Evolutionary conservation across 1,139 yeast genomes (phyloP).

Genomic region (Debaryomycetaceae sp.): DNA sequence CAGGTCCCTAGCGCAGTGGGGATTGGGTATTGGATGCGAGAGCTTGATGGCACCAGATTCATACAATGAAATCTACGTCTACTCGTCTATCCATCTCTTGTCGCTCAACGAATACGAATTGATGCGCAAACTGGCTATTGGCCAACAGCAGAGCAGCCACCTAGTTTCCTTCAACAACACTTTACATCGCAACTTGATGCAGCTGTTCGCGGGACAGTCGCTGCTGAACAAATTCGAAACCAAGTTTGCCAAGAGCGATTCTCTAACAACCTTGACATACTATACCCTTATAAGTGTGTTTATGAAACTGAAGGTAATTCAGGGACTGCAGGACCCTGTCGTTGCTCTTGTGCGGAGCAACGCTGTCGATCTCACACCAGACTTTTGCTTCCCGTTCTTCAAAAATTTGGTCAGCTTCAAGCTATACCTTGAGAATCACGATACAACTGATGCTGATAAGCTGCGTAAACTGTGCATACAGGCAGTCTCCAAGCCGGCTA

Average conservation of each 20-base stretch:
- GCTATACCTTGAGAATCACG: slow-evolving; percentile 8
- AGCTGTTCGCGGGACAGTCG: slow-evolving; percentile 7
- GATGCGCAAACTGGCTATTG: slow-evolving; percentile 4
- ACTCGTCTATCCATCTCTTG: slow-evolving; percentile 16
- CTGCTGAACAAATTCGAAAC: slow-evolving; percentile 10
- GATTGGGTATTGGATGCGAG: slow-evolving; percentile 14
- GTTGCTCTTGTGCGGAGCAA: slow-evolving; percentile 4
- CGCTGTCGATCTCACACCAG: slow-evolving; percentile 3
- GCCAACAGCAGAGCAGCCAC: slow-evolving; percentile 4
- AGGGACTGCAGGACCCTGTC: neutral
- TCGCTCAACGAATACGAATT: slow-evolving; percentile 16
- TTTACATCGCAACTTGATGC: slow-evolving; percentile 10
- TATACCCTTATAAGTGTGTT: neutral
- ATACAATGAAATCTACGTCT: slow-evolving; percentile 16
- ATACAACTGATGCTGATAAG: slow-evolving; percentile 7
- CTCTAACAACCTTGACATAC: neutral
- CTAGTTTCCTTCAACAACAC: slow-evolving; percentile 8
- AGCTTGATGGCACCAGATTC: slow-evolving; percentile 7
- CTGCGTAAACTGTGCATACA: slow-evolving; percentile 9
- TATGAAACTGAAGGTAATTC: neutral
- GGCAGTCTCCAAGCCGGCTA: slow-evolving; percentile 6
- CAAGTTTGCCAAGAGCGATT: neutral
- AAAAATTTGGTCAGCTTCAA: slow-evolving; percentile 9
- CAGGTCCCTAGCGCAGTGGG: slow-evolving; percentile 7
- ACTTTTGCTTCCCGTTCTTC: slow-evolving; percentile 9